Base-by-base conservation (phyloP, 208 protist species). In the Trypanosoma avium region DNA sequence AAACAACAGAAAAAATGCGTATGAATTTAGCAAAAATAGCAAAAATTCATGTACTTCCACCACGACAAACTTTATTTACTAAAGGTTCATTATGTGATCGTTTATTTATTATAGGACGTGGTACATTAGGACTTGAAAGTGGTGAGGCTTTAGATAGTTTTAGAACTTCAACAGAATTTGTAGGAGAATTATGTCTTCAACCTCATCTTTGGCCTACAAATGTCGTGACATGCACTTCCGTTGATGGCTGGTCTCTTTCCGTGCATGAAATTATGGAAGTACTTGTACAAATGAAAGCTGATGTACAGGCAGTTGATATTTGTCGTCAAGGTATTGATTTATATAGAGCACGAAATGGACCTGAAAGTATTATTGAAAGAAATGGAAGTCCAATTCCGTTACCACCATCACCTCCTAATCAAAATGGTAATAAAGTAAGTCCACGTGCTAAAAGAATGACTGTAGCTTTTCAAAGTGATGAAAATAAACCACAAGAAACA, bases 241-340 rank as follows among this genome's bases (percentile, higher is more conserved):
- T 91, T 4, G 83, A 88, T 68, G 54, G 90, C 26, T 96, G 90
- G 87, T 70, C 77, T 35, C 56, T 96, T 21, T 49, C 70, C 29
- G 74, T 65, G 0, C 70, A 72, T n/a, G 69, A 50, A 9, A 67
- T 93, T n/a, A 45, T 77, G 21, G 24, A 61, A 17, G 58, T 84
- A n/a, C 79, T 96, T 40, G 55, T 71, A 60, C 57, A 10, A 8
- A 71, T 81, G 48, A 62, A 68, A 24, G 78, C 79, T 0, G 67
- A 83, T 24, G 70, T 68, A 17, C 90, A 95, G 71, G 90, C 90
- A 5, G 56, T 79, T 29, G 85, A 90, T 45, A 81, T 93, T 49
- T 90, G 84, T 54, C 79, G 83, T 15, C 86, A 90, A 57, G 90
- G 90, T 53, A 83, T 94, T 56, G 68, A 57, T 5, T 78, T 94